Percentiles rank a stretch among this genome's conserved stretches.
phyloP scores from a whole-genome alignment of 257 asterid species.

The Voacanga thouarsii region DNA sequence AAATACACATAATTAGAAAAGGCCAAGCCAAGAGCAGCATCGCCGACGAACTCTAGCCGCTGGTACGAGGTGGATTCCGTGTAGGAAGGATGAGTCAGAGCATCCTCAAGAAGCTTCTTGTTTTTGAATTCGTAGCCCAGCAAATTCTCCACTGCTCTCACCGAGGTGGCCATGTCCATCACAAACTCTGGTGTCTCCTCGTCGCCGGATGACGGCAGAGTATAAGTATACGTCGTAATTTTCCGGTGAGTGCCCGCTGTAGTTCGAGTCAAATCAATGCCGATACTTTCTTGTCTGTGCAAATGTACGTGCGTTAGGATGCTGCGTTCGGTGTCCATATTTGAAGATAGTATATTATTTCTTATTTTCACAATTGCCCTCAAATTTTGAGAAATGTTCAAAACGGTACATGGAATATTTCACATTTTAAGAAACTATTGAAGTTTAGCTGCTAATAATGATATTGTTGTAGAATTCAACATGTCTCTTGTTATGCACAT shows the following conservation, averaged over 20 bases:
- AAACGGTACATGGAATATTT: too few species aligned
- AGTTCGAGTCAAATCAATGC: background rate
- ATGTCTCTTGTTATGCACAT: too few species aligned
- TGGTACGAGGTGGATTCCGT: constrained; percentile 55
- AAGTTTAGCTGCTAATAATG: too few species aligned
- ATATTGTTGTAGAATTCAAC: too few species aligned
- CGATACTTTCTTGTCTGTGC: background rate
- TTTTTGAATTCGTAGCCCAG: constrained; percentile 44
- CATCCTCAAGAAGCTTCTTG: constrained; percentile 57
- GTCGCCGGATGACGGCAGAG: background rate
- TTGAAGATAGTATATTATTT: too few species aligned
- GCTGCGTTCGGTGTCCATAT: too few species aligned
- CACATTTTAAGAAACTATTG: too few species aligned
- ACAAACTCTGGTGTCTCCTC: background rate
- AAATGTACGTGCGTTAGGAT: background rate
- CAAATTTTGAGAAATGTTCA: too few species aligned
- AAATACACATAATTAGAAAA: constrained; percentile 44
- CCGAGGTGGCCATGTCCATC: constrained; percentile 37
- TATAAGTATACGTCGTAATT: constrained; percentile 2
- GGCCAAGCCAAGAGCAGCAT: constrained; percentile 60
- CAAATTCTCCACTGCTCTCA: constrained; percentile 51
- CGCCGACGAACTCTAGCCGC: constrained; percentile 89
- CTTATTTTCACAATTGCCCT: too few species aligned
- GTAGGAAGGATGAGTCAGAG: constrained; percentile 76
- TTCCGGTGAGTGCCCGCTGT: constrained; percentile 11